These are phyloP conservation scores for Penicillium cosmopolitanum DNA, from an alignment of 495 filamentous ascomycete genomes.

Conservation along the genomic window DNA sequence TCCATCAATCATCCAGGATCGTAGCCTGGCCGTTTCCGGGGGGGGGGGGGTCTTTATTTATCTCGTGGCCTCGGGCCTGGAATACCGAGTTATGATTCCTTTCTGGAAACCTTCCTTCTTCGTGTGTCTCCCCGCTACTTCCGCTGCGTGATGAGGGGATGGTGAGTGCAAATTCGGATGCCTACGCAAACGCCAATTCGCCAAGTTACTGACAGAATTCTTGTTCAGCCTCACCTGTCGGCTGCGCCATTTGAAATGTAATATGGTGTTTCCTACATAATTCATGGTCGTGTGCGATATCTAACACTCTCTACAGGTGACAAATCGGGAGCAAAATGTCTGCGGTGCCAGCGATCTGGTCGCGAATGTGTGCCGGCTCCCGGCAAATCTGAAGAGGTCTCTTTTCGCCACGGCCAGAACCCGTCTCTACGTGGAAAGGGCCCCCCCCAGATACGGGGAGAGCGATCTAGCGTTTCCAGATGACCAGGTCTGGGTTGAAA, in stretches of 20 bases:
- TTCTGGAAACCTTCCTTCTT: conserved; percentile 33
- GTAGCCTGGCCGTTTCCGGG: neutral
- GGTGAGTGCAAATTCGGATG: conserved; percentile 32
- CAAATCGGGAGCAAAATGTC: conserved; percentile 44
- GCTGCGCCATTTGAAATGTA: conserved; percentile 53
- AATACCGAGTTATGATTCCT: conserved; percentile 27
- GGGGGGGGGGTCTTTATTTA: conserved; percentile 18
- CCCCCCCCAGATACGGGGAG: conserved; percentile 47
- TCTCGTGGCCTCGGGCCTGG: conserved; percentile 23
- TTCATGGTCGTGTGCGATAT: conserved; percentile 1
- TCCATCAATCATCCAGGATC: conserved; percentile 12
- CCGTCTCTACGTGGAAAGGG: conserved; percentile 44
- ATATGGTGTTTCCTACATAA: neutral
- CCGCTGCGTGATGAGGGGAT: conserved; percentile 51
- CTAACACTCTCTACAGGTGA: conserved; percentile 35
- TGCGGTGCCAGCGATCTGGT: conserved; percentile 49
- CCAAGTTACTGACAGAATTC: neutral
- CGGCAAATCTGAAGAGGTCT: conserved; percentile 44
- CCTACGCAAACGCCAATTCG: neutral
- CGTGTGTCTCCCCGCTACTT: conserved; percentile 13
- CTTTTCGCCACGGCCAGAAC: conserved; percentile 50
- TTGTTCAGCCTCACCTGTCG: conserved; percentile 46
- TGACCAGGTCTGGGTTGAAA: conserved; percentile 43
- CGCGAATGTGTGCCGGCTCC: conserved; percentile 47
- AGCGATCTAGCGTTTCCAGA: conserved; percentile 45